phyloP scores from a whole-genome alignment of 345 rosid genomes.

The Aegle marmelos region DNA sequence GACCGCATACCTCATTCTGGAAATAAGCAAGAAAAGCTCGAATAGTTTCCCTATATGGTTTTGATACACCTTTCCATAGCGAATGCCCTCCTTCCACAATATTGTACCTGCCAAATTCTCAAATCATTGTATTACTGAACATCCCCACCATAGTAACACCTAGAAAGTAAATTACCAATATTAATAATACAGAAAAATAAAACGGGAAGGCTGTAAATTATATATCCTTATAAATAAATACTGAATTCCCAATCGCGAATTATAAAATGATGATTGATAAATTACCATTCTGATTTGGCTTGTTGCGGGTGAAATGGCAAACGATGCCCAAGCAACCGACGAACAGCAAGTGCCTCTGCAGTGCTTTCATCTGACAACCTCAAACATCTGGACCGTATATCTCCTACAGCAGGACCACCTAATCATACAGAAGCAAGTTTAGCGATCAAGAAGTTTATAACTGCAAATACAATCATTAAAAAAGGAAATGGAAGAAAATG shows the following conservation, averaged over 20 bases:
- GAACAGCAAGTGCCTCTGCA: slow-evolving; percentile 87
- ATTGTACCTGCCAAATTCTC: slow-evolving; percentile 66
- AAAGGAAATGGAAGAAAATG: neutral
- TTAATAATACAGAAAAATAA: slow-evolving; percentile 1
- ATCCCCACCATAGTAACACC: slow-evolving; percentile 29
- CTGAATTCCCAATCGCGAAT: neutral
- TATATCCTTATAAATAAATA: neutral
- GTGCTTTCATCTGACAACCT: slow-evolving; percentile 85
- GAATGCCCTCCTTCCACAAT: slow-evolving; percentile 74
- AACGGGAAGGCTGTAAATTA: neutral
- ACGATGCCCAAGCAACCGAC: slow-evolving; percentile 86
- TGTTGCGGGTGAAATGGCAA: slow-evolving; percentile 51
- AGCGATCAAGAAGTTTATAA: neutral
- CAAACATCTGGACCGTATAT: slow-evolving; percentile 91
- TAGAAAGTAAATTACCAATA: slow-evolving; percentile 22
- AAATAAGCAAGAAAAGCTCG: slow-evolving; percentile 84
- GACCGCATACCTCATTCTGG: slow-evolving; percentile 70
- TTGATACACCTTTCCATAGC: slow-evolving; percentile 84
- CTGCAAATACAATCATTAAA: neutral
- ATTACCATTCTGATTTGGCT: slow-evolving; percentile 90
- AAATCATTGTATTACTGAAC: slow-evolving; percentile 29
- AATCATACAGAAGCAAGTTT: neutral
- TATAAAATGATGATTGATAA: neutral
- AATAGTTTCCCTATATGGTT: slow-evolving; percentile 90
- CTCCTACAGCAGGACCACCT: slow-evolving; percentile 99